Percentiles rank a stretch among this genome's conserved stretches.
Evolutionary conservation across 805 yeast genomes (phyloP).

Genomic region (Pichia scutulata): DNA sequence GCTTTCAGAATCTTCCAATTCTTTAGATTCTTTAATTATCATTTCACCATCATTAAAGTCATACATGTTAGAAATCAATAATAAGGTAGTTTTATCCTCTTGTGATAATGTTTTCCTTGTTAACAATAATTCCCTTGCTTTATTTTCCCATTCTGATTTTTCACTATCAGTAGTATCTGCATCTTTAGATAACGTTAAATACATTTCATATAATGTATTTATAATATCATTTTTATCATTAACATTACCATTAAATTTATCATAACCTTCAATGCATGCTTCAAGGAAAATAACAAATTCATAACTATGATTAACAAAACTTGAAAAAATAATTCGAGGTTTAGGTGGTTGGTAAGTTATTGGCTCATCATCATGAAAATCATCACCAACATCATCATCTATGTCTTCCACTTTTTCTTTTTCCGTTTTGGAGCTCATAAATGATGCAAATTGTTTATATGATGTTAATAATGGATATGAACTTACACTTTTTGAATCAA

Average conservation of each 20-base stretch:
- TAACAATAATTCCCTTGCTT: conserved; percentile 49
- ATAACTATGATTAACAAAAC: conserved; percentile 77
- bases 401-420: neutral
- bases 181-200: conserved; percentile 48
- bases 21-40: conserved; percentile 27
- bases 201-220: conserved; percentile 76
- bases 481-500: conserved; percentile 15
- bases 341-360: conserved; percentile 88
- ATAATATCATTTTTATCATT: conserved; percentile 68
- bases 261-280: conserved; percentile 78
- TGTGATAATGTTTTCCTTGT: conserved; percentile 34
- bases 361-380: conserved; percentile 7
- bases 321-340: conserved; percentile 78
- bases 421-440: conserved; percentile 19
- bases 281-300: conserved; percentile 90
- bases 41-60: conserved; percentile 44
- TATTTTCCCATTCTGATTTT: conserved; percentile 46
- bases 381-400: conserved; percentile 5
- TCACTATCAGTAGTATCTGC: neutral
- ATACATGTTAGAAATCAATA: conserved; percentile 51
- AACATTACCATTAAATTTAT: conserved; percentile 59
- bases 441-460: conserved; percentile 36
- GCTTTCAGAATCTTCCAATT: conserved; percentile 10
- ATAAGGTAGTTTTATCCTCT: conserved; percentile 48
- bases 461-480: conserved; percentile 47